A percentile compares a stretch with the other conserved stretches of the same genome.
Conservation (phyloP, 345 rosid species). For the Mangifera indica region DNA sequence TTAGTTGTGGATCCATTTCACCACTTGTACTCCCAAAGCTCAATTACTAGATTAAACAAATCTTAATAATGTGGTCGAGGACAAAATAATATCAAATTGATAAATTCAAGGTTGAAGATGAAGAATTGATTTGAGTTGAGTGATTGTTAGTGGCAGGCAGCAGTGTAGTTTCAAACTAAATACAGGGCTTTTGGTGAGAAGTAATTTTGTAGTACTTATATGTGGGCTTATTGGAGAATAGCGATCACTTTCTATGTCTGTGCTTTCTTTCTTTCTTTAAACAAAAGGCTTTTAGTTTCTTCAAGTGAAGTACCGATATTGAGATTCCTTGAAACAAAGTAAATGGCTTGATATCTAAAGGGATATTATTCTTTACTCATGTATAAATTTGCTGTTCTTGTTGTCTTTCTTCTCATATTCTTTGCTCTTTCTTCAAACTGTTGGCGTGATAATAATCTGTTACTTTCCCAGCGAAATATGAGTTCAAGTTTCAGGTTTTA, state of each 20-base stretch:
- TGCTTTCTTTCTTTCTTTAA: not conserved
- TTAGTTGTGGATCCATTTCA: not conserved
- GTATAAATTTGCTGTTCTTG: not conserved
- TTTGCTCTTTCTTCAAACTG: not conserved
- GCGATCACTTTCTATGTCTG: not conserved
- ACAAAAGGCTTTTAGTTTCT: not conserved
- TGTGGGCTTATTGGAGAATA: not conserved
- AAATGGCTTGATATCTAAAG: slow-evolving; percentile 12
- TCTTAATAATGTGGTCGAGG: too few relatives aligned
- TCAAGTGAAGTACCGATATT: not conserved
- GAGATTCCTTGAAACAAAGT: slow-evolving; percentile 25
- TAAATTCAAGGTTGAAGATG: not conserved
- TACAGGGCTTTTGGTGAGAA: slow-evolving; percentile 12
- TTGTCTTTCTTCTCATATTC: not conserved
- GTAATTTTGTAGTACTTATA: not conserved
- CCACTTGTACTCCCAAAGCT: not conserved
- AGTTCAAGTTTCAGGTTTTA: not conserved
- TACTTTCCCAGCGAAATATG: slow-evolving; percentile 4
- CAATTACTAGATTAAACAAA: too few relatives aligned
- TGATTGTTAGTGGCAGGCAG: slow-evolving; percentile 5
- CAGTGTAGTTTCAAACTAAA: slow-evolving; percentile 25
- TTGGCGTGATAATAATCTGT: not conserved
- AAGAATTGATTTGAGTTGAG: too few relatives aligned
- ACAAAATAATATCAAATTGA: not conserved
- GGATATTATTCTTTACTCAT: not conserved